Percentiles rank a stretch among this genome's conserved stretches.
These are phyloP conservation scores for Rhizopus sp. DNA, from an alignment of 371 early-diverging fungal species.

Conservation along the genomic window DNA sequence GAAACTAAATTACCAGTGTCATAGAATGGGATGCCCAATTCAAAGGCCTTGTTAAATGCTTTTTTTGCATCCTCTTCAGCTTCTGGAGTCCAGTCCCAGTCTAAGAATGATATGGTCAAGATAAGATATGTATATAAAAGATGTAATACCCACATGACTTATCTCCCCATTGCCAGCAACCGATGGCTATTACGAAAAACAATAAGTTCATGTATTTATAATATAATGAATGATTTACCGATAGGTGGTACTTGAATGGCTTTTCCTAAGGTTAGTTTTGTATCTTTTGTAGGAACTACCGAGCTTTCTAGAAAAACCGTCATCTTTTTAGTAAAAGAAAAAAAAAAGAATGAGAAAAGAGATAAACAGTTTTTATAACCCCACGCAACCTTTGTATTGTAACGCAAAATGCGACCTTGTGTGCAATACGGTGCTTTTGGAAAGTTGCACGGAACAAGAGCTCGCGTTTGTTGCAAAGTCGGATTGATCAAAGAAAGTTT, in stretches of 20 bases:
- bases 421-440: neutral
- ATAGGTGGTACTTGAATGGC: slow-evolving; percentile 50
- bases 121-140: neutral
- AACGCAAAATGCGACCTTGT: neutral
- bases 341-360: slow-evolving; percentile 7
- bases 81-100: slow-evolving; percentile 43
- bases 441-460: neutral
- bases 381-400: neutral
- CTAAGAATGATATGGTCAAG: slow-evolving; percentile 9
- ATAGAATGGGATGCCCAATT: slow-evolving; percentile 39
- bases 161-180: slow-evolving; percentile 62
- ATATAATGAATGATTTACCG: slow-evolving; percentile 23
- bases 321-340: slow-evolving; percentile 4
- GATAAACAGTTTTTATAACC: neutral
- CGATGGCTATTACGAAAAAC: slow-evolving; percentile 37
- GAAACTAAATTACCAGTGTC: slow-evolving; percentile 34
- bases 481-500: too few relatives aligned
- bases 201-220: neutral
- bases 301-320: slow-evolving; percentile 23
- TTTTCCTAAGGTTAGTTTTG: slow-evolving; percentile 43
- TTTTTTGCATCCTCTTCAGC: slow-evolving; percentile 41
- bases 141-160: slow-evolving; percentile 24
- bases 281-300: slow-evolving; percentile 48
- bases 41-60: slow-evolving; percentile 37
- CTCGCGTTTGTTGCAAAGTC: too few relatives aligned